These are phyloP conservation scores for Globisporangium okanoganense DNA, from an alignment of 352 stramenopile species.

Conservation along the genomic window DNA sequence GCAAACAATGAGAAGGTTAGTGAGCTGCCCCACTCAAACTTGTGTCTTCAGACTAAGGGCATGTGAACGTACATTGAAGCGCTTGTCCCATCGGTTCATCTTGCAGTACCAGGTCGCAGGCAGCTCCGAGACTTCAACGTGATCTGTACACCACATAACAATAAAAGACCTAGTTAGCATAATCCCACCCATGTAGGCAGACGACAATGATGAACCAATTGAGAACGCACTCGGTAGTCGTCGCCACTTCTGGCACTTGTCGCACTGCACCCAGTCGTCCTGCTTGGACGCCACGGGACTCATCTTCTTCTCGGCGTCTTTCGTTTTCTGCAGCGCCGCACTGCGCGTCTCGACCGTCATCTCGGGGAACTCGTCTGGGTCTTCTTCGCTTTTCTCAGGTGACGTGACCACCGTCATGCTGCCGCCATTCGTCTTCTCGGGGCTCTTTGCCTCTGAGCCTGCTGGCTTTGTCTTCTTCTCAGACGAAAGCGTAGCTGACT, in stretches of 20 bases:
- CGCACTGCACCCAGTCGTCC: slow-evolving; percentile 84
- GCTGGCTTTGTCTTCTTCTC: slow-evolving; percentile 14
- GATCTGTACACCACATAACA: slow-evolving; percentile 31
- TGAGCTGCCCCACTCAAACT: too few species aligned
- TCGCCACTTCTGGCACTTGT: slow-evolving; percentile 85
- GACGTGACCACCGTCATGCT: slow-evolving; percentile 5
- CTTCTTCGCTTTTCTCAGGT: slow-evolving; percentile 9
- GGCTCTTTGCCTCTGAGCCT: slow-evolving; percentile 11
- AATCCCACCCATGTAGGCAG: background rate
- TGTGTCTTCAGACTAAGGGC: too few species aligned
- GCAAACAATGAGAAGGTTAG: background rate
- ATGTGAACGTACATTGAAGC: slow-evolving; percentile 50
- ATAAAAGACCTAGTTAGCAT: background rate
- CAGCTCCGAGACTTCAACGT: slow-evolving; percentile 73
- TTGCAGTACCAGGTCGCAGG: slow-evolving; percentile 82
- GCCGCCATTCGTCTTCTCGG: slow-evolving; percentile 12
- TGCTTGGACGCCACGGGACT: slow-evolving; percentile 63
- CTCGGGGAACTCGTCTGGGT: slow-evolving; percentile 18
- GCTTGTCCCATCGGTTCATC: slow-evolving; percentile 84
- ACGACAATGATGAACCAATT: slow-evolving; percentile 2
- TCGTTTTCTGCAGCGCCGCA: slow-evolving; percentile 43
- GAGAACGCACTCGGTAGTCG: slow-evolving; percentile 61
- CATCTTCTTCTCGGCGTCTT: slow-evolving; percentile 38
- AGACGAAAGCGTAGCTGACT: slow-evolving; percentile 9
- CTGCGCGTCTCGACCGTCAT: slow-evolving; percentile 55